phyloP scores from a whole-genome alignment of 2,329 filamentous ascomycete species.

The Ophiostoma montium region DNA sequence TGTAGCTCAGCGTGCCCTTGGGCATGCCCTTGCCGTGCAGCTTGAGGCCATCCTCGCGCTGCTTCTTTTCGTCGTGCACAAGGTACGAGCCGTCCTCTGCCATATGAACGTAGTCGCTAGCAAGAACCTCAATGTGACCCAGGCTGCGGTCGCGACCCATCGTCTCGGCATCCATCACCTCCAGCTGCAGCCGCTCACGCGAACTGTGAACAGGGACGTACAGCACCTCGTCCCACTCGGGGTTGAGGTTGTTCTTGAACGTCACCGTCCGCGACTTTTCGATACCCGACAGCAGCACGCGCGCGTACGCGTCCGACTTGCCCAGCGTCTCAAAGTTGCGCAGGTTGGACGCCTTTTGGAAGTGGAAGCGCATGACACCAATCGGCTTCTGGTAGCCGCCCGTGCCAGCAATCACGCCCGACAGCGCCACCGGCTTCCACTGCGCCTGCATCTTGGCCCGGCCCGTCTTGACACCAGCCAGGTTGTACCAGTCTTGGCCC shows the following conservation, averaged over 20 bases:
- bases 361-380: conserved; percentile 88
- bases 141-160: conserved; percentile 82
- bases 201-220: conserved; percentile 81
- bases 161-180: conserved; percentile 95
- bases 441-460: conserved; percentile 82
- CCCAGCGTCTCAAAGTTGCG: conserved; percentile 90
- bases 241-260: conserved; percentile 89
- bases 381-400: conserved; percentile 88
- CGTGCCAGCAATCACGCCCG: conserved; percentile 60
- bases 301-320: conserved; percentile 91
- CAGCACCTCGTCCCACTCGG: conserved; percentile 88
- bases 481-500: conserved; percentile 91
- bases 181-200: conserved; percentile 71
- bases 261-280: conserved; percentile 88
- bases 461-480: conserved; percentile 67
- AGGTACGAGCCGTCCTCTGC: conserved; percentile 69
- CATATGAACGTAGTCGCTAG: conserved; percentile 66
- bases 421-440: conserved; percentile 88
- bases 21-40: conserved; percentile 57
- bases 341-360: conserved; percentile 67
- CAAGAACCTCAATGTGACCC: conserved; percentile 63
- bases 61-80: conserved; percentile 60
- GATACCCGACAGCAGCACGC: conserved; percentile 77
- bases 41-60: conserved; percentile 52
- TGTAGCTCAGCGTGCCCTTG: conserved; percentile 75